Conservation (phyloP, 2,329 filamentous ascomycete genomes). For the Hypoxylon sp. region DNA sequence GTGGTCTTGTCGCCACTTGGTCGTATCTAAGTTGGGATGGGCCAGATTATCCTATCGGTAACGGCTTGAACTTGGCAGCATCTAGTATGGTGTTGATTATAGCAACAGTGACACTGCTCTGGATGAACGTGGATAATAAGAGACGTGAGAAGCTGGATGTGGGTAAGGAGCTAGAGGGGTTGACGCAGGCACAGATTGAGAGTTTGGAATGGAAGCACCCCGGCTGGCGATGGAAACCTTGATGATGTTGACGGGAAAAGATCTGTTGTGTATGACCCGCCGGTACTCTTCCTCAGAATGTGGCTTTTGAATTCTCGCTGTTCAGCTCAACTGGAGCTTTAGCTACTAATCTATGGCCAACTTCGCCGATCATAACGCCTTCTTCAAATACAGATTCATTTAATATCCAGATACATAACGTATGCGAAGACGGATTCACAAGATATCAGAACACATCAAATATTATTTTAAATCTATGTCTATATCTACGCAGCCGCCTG, state of each 20-base stretch:
- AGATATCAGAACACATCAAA: neutral
- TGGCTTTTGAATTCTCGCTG: neutral
- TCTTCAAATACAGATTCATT: neutral
- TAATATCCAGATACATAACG: neutral
- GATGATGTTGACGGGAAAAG: slow-evolving; percentile 2
- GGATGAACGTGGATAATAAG: slow-evolving; percentile 74
- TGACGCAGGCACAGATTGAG: slow-evolving; percentile 65
- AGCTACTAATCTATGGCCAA: neutral
- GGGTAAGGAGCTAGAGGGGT: slow-evolving; percentile 66
- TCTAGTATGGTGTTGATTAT: slow-evolving; percentile 66
- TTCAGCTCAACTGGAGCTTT: neutral
- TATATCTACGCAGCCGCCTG: slow-evolving; percentile 19
- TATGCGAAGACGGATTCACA: slow-evolving; percentile 6
- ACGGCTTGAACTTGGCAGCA: slow-evolving; percentile 77
- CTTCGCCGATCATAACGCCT: neutral
- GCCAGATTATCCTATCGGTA: slow-evolving; percentile 78
- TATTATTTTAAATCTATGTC: neutral
- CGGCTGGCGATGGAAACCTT: slow-evolving; percentile 70
- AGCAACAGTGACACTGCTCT: slow-evolving; percentile 64
- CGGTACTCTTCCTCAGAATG: neutral
- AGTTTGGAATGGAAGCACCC: slow-evolving; percentile 75
- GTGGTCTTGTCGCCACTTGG: slow-evolving; percentile 77
- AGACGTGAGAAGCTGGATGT: slow-evolving; percentile 66
- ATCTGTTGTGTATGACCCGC: neutral
- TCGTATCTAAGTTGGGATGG: slow-evolving; percentile 74